A percentile compares a stretch with the other conserved stretches of the same genome.
phyloP scores from a whole-genome alignment of 495 filamentous ascomycete genomes.

The Usnea hakonensis region DNA sequence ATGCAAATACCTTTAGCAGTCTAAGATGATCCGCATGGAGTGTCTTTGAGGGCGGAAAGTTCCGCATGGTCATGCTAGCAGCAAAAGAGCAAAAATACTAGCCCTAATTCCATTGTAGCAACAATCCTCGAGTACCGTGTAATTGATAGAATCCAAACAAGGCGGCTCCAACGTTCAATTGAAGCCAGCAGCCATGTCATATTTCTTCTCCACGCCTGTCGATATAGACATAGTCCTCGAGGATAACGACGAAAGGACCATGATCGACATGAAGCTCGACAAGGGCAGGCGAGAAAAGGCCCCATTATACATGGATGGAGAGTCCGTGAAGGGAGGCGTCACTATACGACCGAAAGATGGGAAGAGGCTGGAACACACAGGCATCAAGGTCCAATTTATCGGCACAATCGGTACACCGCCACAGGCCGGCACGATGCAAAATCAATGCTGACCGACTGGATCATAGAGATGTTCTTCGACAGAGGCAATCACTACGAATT shows the following conservation, averaged over 20 bases:
- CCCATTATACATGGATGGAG: constrained; percentile 94
- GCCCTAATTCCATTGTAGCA: neutral
- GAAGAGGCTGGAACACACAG: constrained; percentile 93
- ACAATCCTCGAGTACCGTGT: neutral
- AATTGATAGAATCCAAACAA: neutral
- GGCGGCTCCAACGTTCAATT: neutral
- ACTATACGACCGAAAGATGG: constrained; percentile 97
- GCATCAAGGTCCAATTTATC: constrained; percentile 99
- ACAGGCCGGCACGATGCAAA: constrained; percentile 1
- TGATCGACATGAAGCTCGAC: constrained; percentile 95
- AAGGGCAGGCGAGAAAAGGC: constrained; percentile 95
- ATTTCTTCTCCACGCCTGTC: constrained; percentile 95
- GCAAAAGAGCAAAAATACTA: neutral
- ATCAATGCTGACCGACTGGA: constrained; percentile 16
- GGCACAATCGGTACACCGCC: constrained; percentile 75
- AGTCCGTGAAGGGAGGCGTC: constrained; percentile 92
- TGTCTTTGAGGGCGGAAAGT: neutral
- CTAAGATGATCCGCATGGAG: neutral
- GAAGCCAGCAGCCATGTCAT: constrained; percentile 61
- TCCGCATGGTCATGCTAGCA: neutral
- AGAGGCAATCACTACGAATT: constrained; percentile 99
- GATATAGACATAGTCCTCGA: constrained; percentile 99
- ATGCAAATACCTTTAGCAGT: no score
- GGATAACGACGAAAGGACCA: constrained; percentile 84
- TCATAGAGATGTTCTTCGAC: constrained; percentile 95